Evolutionary conservation across 164 flowering plant genomes (phyloP).

Genomic region (Chloranthus sessilifolius): DNA sequence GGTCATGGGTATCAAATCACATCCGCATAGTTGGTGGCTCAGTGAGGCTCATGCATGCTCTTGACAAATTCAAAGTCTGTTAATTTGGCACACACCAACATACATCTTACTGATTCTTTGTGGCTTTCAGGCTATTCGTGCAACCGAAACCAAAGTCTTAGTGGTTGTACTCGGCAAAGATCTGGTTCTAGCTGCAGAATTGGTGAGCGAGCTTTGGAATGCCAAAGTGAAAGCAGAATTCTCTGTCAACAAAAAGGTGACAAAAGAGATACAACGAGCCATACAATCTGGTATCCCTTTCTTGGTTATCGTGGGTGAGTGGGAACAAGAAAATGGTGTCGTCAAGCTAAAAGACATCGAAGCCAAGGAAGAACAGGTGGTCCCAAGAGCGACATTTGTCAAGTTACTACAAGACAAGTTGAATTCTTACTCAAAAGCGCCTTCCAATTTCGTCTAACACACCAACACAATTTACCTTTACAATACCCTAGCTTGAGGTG

Average conservation of each 20-base stretch:
- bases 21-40: too few species aligned
- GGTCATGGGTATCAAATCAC: too few species aligned
- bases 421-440: too few species aligned
- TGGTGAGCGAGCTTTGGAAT: slow-evolving; percentile 60
- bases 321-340: slow-evolving; percentile 47
- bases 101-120: neutral
- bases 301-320: slow-evolving; percentile 71
- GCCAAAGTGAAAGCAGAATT: slow-evolving; percentile 64
- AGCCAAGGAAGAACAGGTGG: slow-evolving; percentile 31
- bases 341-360: slow-evolving; percentile 57
- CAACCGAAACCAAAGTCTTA: slow-evolving; percentile 79
- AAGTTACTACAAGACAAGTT: slow-evolving; percentile 49
- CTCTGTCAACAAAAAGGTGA: slow-evolving; percentile 37
- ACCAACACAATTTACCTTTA: too few species aligned
- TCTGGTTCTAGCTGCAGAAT: slow-evolving; percentile 52
- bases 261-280: slow-evolving; percentile 70
- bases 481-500: too few species aligned
- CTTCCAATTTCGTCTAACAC: too few species aligned
- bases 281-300: slow-evolving; percentile 57
- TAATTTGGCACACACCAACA: too few species aligned
- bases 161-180: slow-evolving; percentile 66
- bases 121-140: slow-evolving; percentile 46
- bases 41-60: too few species aligned
- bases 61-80: too few species aligned
- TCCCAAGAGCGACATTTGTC: slow-evolving; percentile 44